Base-by-base conservation (phyloP, 768 basidiomycete genomes). In the Leccinum subtestaceum region DNA sequence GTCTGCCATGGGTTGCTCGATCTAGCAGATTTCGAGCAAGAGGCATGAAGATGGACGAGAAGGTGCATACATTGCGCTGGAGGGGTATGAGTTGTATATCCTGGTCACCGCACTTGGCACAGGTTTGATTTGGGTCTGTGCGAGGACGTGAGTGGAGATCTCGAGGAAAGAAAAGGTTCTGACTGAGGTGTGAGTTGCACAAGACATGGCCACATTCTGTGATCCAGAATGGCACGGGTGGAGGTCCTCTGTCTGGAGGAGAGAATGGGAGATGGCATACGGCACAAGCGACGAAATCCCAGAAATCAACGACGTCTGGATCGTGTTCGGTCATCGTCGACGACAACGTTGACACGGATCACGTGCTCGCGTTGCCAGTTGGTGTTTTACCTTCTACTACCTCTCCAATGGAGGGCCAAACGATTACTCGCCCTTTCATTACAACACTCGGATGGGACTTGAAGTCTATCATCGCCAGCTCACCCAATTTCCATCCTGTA, bases 121-220 rank as follows among this genome's bases (percentile, higher is more conserved):
- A 94, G 53, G 82, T 88, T 68, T 89, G 89, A 65, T 93, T 82
- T 11, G 84, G 74, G 71, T 82, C 91, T 93, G 55, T 38, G 56
- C 51, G 29, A 8, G 4, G 32, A 15, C n/a, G 55, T 55, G 38
- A 52, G 55, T 23, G 25, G 12, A 56, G 15, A 25, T 25, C 23
- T 25, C 23, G 23, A 25, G 23, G 1, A 17, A 21, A 29, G 4
- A 1, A n/a, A 21, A 23, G 48, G 48, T 27, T 65, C 79, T 70
- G 68, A 93, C 92, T 89, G 69, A 94, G 84, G 74, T 94, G 92
- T 40, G 82, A 80, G 67, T 94, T 93, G 79, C 92, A 94, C 27
- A 93, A 64, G 57, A 93, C 81, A 77, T 94, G 92, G 0, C 90
- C 90, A 65, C 92, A 94, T 70, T 93, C 90, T 2, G 92, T 92